Conservation (phyloP, 768 basidiomycete genomes). For the Tulasnella sp. region DNA sequence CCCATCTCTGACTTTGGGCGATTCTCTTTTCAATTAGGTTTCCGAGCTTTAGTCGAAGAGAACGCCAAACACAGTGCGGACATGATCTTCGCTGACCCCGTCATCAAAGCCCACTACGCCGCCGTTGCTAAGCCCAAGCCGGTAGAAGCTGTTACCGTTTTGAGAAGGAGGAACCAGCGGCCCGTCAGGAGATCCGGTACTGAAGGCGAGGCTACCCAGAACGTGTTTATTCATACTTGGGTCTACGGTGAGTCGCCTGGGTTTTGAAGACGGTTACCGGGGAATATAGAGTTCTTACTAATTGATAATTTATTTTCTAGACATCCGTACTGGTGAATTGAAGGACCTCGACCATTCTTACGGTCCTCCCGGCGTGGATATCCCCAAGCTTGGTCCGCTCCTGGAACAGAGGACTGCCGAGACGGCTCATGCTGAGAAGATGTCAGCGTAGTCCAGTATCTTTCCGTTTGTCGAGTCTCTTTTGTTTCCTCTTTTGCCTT, state of each 20-base stretch:
- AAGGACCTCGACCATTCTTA: slow-evolving; percentile 18
- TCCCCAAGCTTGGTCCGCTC: neutral
- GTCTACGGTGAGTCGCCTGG: slow-evolving; percentile 20
- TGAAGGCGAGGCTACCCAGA: neutral
- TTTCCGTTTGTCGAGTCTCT: neutral
- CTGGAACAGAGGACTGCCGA: neutral
- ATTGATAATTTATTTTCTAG: neutral
- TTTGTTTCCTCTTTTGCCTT: neutral
- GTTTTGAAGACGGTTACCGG: too few species aligned
- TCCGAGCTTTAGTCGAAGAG: slow-evolving; percentile 22
- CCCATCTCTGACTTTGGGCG: neutral
- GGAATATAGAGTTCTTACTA: too few species aligned
- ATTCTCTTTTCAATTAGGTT: slow-evolving; percentile 5
- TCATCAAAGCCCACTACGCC: slow-evolving; percentile 14
- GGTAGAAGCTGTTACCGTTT: neutral
- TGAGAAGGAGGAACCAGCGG: neutral
- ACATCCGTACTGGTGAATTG: slow-evolving; percentile 19
- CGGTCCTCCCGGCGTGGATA: slow-evolving; percentile 13
- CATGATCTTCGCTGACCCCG: slow-evolving; percentile 4
- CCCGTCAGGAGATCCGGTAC: neutral
- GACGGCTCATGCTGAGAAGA: neutral
- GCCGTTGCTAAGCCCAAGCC: neutral
- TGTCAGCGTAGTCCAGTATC: neutral
- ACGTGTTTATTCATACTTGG: slow-evolving; percentile 21
- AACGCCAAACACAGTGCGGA: slow-evolving; percentile 19